phyloP scores from a whole-genome alignment of 257 asterid species.

The Solanum corneliomulleri region DNA sequence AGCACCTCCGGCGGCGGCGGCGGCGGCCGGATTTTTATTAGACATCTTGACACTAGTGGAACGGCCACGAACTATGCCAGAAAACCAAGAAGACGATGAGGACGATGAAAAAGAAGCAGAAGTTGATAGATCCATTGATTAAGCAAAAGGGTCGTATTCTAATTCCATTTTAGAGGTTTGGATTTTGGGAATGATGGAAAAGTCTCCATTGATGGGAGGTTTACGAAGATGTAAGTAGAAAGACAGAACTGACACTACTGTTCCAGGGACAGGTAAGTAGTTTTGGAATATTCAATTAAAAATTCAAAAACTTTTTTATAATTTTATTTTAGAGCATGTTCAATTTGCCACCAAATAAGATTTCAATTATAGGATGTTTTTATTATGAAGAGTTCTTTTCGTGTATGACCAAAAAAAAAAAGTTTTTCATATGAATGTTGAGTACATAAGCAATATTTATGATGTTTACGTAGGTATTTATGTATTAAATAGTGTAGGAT shows the following conservation, averaged over 20 bases:
- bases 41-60: constrained; percentile 40
- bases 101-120: constrained; percentile 37
- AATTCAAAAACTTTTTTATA: background rate
- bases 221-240: background rate
- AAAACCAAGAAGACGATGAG: constrained; percentile 57
- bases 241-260: background rate
- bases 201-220: background rate
- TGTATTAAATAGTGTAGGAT: too few species aligned
- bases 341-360: background rate
- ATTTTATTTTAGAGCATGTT: background rate
- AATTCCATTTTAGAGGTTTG: background rate
- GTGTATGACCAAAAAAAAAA: too few species aligned
- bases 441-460: too few species aligned
- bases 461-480: too few species aligned
- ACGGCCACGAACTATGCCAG: constrained; percentile 83
- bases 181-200: background rate
- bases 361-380: too few species aligned
- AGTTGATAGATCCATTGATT: constrained; percentile 40
- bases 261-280: background rate
- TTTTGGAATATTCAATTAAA: background rate
- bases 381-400: too few species aligned
- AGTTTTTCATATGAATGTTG: too few species aligned
- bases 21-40: constrained; percentile 13
- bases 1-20: constrained; percentile 19
- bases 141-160: constrained; percentile 1